These are phyloP conservation scores for Suillus americanus DNA, from an alignment of 768 basidiomycete genomes.

Conservation along the genomic window DNA sequence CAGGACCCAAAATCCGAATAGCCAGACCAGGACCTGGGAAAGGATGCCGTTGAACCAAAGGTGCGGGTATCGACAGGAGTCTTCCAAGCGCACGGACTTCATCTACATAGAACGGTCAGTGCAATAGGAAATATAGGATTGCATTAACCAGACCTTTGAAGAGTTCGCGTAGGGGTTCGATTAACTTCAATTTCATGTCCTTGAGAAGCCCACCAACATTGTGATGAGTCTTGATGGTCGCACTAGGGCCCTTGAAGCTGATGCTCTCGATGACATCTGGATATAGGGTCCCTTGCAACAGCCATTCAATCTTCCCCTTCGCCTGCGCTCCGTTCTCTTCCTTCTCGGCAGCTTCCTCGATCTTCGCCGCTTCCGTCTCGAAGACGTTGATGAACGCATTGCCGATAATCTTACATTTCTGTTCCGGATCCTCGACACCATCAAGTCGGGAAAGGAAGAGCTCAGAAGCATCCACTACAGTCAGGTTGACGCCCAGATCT, in stretches of 20 bases:
- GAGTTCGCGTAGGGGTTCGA: slow-evolving; percentile 94
- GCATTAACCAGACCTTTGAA: slow-evolving; percentile 79
- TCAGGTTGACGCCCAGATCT: slow-evolving; percentile 94
- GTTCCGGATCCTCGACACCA: slow-evolving; percentile 93
- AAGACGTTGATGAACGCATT: slow-evolving; percentile 99
- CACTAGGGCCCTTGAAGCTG: slow-evolving; percentile 98
- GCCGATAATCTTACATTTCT: slow-evolving; percentile 97
- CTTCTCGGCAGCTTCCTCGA: slow-evolving; percentile 78
- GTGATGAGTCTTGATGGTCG: slow-evolving; percentile 99
- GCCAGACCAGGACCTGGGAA: slow-evolving; percentile 99
- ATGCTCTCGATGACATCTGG: slow-evolving; percentile 99
- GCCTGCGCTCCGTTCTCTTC: slow-evolving; percentile 68
- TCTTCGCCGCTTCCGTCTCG: slow-evolving; percentile 88
- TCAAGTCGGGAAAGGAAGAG: slow-evolving; percentile 88
- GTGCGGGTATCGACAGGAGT: slow-evolving; percentile 86
- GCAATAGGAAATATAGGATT: background rate
- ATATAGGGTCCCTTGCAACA: slow-evolving; percentile 96
- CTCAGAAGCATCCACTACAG: slow-evolving; percentile 93
- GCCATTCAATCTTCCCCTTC: slow-evolving; percentile 95
- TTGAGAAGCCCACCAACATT: slow-evolving; percentile 95
- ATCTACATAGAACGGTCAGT: slow-evolving; percentile 47
- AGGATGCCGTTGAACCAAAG: slow-evolving; percentile 93
- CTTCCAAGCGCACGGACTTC: slow-evolving; percentile 94
- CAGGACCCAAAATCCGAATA: slow-evolving; percentile 95
- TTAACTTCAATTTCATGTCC: slow-evolving; percentile 98